Evolutionary conservation across 148 eudicot genomes (phyloP).

Genomic region (Vaccinium corymbosum): DNA sequence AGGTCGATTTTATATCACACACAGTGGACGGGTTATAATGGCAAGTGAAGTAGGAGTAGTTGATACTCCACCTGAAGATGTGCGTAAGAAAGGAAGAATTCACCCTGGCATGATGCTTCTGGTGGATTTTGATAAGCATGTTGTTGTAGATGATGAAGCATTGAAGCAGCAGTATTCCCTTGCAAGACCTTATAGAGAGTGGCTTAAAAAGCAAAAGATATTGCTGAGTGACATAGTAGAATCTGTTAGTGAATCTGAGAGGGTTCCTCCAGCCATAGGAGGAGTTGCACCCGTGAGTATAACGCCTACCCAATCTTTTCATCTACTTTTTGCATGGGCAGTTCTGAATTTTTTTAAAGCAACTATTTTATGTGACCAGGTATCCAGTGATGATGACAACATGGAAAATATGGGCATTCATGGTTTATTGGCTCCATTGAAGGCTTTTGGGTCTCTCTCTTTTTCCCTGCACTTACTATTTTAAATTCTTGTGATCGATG

Average conservation of each 20-base stretch:
- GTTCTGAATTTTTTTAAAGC: constrained; percentile 16
- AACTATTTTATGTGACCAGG: constrained; percentile 34
- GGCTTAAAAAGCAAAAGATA: constrained; percentile 86
- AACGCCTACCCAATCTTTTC: neutral
- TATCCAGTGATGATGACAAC: constrained; percentile 52
- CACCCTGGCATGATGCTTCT: constrained; percentile 99
- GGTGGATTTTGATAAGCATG: constrained; percentile 93
- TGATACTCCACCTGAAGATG: constrained; percentile 90
- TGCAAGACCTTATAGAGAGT: constrained; percentile 86
- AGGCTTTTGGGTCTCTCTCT: constrained; percentile 79
- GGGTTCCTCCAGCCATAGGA: constrained; percentile 59
- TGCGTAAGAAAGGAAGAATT: constrained; percentile 84
- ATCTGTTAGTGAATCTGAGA: constrained; percentile 60
- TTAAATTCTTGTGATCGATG: neutral
- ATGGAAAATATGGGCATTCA: constrained; percentile 88
- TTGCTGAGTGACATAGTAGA: constrained; percentile 78
- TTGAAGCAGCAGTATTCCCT: constrained; percentile 85
- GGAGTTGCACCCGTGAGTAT: constrained; percentile 70
- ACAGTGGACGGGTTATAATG: constrained; percentile 96
- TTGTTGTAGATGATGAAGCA: constrained; percentile 93
- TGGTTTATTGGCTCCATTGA: constrained; percentile 83
- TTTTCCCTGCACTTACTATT: neutral
- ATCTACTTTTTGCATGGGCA: constrained; percentile 1
- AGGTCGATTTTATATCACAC: constrained; percentile 88
- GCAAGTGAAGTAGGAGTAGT: constrained; percentile 99